Base-by-base conservation (phyloP, 1,139 yeast species). In the Saccharomyces hybrid region DNA sequence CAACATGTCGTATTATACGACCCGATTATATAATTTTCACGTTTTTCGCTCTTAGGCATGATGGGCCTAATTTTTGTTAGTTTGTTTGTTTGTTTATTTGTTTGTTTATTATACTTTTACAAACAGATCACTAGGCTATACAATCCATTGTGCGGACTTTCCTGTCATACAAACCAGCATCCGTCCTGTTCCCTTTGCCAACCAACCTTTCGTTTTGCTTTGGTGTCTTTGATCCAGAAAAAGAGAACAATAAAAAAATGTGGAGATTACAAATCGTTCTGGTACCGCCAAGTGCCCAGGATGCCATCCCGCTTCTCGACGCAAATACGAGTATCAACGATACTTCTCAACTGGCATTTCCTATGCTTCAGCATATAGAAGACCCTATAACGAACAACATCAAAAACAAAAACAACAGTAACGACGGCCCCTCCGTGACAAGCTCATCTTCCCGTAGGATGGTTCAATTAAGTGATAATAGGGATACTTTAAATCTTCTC, bases 181-280 rank as follows among this genome's bases (percentile, higher is more conserved):
- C 28, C n/a, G 14, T 12, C 47, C 26, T 24, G 27, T 42, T 21
- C 47, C 26, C n/a, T 21, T 24, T 21, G n/a, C 12, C 12, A 42
- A 42, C 26, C 26, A 42, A 42, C 26, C 26, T 21, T 42, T 21
- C 47, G 28, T 21, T 21, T 24, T 42, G 16, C 28, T n/a, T 21
- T 16, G 26, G 47, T 21, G 27, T 21, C 26, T 42, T 16, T 47
- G 16, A n/a, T 27, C 14, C 19, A 14, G 29, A 47, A 9, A 47
- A 24, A 5, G 19, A 9, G 19, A 47, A 47, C 21, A 21, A 9
- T 46, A 47, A 9, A 8, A 28, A 47, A 47, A 62, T 62, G 65
- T 61, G 60, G 54, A 58, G 63, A 53, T 54, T 64, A 42, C 67
- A 64, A 55, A 62, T 64, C 50, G 64, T 62, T n/a, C 50, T 62